Percentiles rank a stretch among this genome's conserved stretches.
Evolutionary conservation across 192 early-diverging fungal species (phyloP).

Genomic region (Rhizophagus prolifer): DNA sequence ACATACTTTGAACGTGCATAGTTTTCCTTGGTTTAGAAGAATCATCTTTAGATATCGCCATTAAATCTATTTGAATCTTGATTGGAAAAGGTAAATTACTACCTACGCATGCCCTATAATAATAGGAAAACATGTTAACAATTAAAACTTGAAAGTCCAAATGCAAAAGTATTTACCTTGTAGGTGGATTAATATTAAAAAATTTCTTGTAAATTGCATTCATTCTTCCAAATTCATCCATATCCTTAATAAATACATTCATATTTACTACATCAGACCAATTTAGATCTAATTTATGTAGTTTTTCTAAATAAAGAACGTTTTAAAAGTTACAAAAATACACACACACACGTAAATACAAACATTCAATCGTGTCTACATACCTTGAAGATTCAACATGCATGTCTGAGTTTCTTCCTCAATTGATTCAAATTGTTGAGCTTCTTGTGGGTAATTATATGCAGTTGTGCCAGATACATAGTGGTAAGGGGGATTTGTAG

Average conservation of each 20-base stretch:
- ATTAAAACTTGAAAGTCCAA: not conserved
- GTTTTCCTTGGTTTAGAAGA: conserved; percentile 43
- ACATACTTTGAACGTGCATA: conserved; percentile 82
- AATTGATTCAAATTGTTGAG: conserved; percentile 29
- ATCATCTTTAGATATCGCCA: conserved; percentile 38
- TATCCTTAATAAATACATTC: conserved; percentile 65
- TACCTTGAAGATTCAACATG: conserved; percentile 47
- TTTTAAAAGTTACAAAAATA: not conserved
- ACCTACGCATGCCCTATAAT: conserved; percentile 61
- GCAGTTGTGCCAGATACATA: conserved; percentile 50
- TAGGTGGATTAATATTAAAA: conserved; percentile 72
- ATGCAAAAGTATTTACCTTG: conserved; percentile 47
- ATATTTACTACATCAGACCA: conserved; percentile 65
- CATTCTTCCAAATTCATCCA: conserved; percentile 62
- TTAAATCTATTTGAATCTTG: conserved; percentile 66
- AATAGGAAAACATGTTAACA: not conserved
- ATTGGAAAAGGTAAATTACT: conserved; percentile 38
- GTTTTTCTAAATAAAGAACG: conserved; percentile 32
- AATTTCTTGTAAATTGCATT: conserved; percentile 67
- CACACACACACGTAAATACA: not conserved
- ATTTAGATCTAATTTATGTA: conserved; percentile 39
- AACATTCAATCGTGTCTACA: not conserved
- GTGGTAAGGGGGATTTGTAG: conserved; percentile 19
- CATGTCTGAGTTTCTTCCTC: conserved; percentile 50
- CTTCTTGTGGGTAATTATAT: conserved; percentile 16